Evolutionary conservation across 805 yeast species (phyloP), one percentile per base, ranked within the genome.

Genomic region (Saccharomycopsis capsularis): DNA sequence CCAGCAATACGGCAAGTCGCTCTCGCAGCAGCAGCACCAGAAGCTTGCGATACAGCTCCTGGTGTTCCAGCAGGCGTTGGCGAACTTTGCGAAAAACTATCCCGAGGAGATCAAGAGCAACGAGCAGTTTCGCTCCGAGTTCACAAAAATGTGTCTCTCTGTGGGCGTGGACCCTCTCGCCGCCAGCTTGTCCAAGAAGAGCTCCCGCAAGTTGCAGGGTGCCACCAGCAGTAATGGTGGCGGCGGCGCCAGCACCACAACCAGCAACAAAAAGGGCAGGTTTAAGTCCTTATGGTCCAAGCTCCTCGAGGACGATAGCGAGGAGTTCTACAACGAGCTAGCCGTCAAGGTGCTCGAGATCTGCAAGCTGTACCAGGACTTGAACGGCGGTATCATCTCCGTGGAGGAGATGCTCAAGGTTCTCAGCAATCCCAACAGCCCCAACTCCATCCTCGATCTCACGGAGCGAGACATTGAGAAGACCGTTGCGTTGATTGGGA

Each of bases 121-220:
- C 60, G 72, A 81, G 0, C 78, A 78, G 49, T 76, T 88, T 58
- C 69, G 95, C 27, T 67, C 74, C 25, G 82, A 85, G 60, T 87
- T 89, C 62, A 79, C 86, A 34, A 74, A 76, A 51, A 81, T 90
- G 68, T 88, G 96, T 59, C 68, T 75, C 3, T 76, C 81, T 56
- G 81, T 89, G 25, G 96, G 96, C 1, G 81, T 89, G 18, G 96
- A 90, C 61, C 93, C 96, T 0, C 62, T 90, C 24, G 69, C 70
- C n/a, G 59, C 62, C 46, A 63, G 51, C 48, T 67, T n/a, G 66
- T 65, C 48, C 48, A 62, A 63, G 39, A 61, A 62, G 34, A 61
- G 64, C 45, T 55, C 59, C 23, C 65, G 62, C 50, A 55, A 61
- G 22, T 60, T 59, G 40, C 60, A 55, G 35, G 61, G 7, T 18